These are phyloP conservation scores for Colletotrichum siamense DNA, from an alignment of 2,329 filamentous ascomycete species.

Conservation along the genomic window DNA sequence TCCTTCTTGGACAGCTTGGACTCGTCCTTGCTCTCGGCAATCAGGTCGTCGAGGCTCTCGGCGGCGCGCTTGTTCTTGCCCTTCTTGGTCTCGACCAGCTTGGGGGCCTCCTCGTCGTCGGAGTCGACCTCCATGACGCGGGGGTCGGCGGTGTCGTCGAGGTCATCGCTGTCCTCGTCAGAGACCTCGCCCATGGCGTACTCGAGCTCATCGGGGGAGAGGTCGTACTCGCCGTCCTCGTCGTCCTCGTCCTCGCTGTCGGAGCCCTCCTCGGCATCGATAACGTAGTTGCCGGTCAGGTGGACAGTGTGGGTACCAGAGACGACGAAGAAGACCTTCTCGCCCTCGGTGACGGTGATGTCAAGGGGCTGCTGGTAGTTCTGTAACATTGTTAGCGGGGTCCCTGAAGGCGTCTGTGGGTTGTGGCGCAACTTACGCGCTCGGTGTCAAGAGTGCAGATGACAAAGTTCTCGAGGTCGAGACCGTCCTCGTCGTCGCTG, in stretches of 20 bases:
- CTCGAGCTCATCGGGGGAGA: slow-evolving; percentile 81
- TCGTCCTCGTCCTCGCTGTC: slow-evolving; percentile 68
- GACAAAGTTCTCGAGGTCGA: slow-evolving; percentile 86
- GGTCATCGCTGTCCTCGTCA: slow-evolving; percentile 75
- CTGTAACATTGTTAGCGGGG: slow-evolving; percentile 49
- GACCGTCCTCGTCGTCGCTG: slow-evolving; percentile 63
- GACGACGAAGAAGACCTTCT: slow-evolving; percentile 92
- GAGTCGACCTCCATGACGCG: slow-evolving; percentile 84
- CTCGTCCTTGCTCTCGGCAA: slow-evolving; percentile 75
- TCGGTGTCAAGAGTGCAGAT: slow-evolving; percentile 95
- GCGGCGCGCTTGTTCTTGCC: slow-evolving; percentile 96
- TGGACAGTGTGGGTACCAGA: slow-evolving; percentile 88
- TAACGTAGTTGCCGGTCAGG: slow-evolving; percentile 95
- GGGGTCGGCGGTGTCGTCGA: slow-evolving; percentile 79
- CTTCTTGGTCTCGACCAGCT: slow-evolving; percentile 63
- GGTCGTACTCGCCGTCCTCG: slow-evolving; percentile 78
- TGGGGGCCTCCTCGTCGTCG: slow-evolving; percentile 76
- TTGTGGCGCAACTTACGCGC: slow-evolving; percentile 65
- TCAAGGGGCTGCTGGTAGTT: slow-evolving; percentile 95
- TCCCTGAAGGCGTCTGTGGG: neutral
- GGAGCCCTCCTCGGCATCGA: slow-evolving; percentile 69
- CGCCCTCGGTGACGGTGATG: slow-evolving; percentile 87
- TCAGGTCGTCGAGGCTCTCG: slow-evolving; percentile 81
- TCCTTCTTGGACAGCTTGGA: slow-evolving; percentile 93
- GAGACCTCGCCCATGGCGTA: slow-evolving; percentile 77